Evolutionary conservation across 225 moss, liverwort and hornwort species (phyloP), one percentile per base, ranked within the genome.

Genomic region (Lunularia cruciata): DNA sequence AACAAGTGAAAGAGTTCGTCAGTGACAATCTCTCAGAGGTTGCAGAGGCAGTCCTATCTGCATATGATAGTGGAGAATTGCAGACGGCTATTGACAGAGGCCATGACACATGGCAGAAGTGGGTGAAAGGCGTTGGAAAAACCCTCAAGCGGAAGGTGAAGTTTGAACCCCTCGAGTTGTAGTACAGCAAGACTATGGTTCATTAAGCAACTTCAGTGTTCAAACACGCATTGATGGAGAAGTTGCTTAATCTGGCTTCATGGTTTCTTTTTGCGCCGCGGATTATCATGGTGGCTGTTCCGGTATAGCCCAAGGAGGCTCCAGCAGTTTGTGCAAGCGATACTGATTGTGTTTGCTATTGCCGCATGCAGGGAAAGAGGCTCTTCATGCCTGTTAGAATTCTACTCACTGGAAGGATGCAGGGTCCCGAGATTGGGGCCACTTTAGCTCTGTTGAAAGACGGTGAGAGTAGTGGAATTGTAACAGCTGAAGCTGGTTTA

Each of bases 361-460:
- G n/a, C n/a, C n/a, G n/a, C n/a, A n/a, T 78, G 60, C 88, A 96
- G 98, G 98, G 98, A 36, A 98, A 98, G 72, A 85, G 89, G 33
- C 77, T 98, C 67, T 98, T 93, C 54, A 98, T 98, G 98, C 98
- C 92, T 38, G 63, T 98, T 34, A 86, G 98, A 32, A 88, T 98
- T 76, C 53, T 83, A 5, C 93, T 98, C 20, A 88, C 93, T 8
- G 98, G 98, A 58, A 82, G 80, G 56, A 98, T 93, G 98, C 89
- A 93, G 72, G 98, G 98, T 59, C 91, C 98, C 18, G 93, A 98
- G 37, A 83, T 98, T n/a, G 93, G 98, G 57, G 72, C 87, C 62
- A 72, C 87, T 18, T 71, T 98, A 6, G 80, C 73, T 23, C 73
- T 91, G 38, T 55, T 98, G 28, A 72, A 78, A 48, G 87, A 92